Percentiles rank a stretch among this genome's conserved stretches.
Evolutionary conservation across 306 rosid genomes (phyloP).

Genomic region (Canavalia ensiformis): DNA sequence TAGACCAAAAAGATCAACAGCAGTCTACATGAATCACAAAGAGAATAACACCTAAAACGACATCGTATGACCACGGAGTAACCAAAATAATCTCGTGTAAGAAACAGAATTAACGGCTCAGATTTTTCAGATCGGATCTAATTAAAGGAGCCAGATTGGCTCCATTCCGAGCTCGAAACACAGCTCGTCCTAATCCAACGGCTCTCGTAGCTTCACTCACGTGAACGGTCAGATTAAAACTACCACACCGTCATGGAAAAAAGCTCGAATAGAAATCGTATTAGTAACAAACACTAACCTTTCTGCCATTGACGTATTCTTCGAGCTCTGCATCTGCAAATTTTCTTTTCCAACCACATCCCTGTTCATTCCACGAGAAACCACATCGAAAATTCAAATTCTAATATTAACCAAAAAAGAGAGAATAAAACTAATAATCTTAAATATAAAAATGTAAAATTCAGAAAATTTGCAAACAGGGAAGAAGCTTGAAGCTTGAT

Average conservation of each 20-base stretch:
- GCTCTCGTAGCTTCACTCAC: neutral
- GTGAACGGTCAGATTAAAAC: slow-evolving; percentile 39
- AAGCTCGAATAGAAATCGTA: neutral
- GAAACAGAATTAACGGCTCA: slow-evolving; percentile 44
- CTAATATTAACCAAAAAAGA: neutral
- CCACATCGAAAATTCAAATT: slow-evolving; percentile 35
- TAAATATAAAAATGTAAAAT: neutral
- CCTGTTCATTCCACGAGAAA: slow-evolving; percentile 47
- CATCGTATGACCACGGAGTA: slow-evolving; percentile 29
- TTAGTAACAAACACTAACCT: slow-evolving; percentile 57
- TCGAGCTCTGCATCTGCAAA: slow-evolving; percentile 60
- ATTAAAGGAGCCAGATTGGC: slow-evolving; percentile 23
- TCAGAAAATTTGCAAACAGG: slow-evolving; percentile 22
- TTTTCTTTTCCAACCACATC: slow-evolving; percentile 52
- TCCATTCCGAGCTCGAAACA: neutral
- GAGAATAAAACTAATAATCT: neutral
- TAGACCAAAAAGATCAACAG: neutral
- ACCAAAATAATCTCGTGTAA: slow-evolving; percentile 34
- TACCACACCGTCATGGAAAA: neutral
- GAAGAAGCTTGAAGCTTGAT: slow-evolving; percentile 37
- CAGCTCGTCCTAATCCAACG: slow-evolving; percentile 25
- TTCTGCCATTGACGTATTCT: slow-evolving; percentile 74
- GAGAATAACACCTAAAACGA: neutral
- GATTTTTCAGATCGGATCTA: slow-evolving; percentile 62
- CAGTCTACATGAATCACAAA: neutral